Conservation (phyloP, 768 basidiomycete species). For the Lactifluus pinguis region DNA sequence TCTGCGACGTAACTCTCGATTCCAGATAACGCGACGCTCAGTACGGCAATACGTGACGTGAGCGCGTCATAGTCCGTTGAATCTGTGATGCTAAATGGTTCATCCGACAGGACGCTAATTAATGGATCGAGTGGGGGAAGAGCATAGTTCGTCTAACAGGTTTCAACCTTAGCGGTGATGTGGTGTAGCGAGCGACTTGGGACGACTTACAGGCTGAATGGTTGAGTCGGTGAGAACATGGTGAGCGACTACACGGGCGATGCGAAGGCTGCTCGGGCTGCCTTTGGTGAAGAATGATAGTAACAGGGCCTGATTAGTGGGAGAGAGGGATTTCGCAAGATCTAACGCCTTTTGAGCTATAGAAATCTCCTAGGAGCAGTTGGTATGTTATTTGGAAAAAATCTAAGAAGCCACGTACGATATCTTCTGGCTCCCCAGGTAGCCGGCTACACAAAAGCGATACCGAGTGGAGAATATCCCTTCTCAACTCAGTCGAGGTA, state of each 20-base stretch:
- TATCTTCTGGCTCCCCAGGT: constrained; percentile 23
- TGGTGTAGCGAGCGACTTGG: constrained; percentile 6
- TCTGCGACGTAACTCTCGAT: constrained; percentile 46
- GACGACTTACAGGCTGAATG: neutral
- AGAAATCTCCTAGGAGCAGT: constrained; percentile 33
- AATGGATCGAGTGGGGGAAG: constrained; percentile 46
- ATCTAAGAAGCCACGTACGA: neutral
- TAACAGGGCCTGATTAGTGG: constrained; percentile 42
- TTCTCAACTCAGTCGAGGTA: constrained; percentile 35
- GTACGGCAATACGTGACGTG: constrained; percentile 43
- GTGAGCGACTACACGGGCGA: constrained; percentile 52
- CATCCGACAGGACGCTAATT: constrained; percentile 43
- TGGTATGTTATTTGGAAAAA: neutral
- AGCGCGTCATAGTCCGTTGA: constrained; percentile 52
- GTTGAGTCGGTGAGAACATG: constrained; percentile 33
- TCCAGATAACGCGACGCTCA: constrained; percentile 51
- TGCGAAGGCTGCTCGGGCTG: constrained; percentile 39
- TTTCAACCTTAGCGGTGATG: neutral
- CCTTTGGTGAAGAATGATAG: constrained; percentile 45
- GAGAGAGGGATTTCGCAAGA: constrained; percentile 33
- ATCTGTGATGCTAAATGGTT: constrained; percentile 16
- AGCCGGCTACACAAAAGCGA: constrained; percentile 39
- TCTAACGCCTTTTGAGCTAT: constrained; percentile 39
- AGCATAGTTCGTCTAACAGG: constrained; percentile 25
- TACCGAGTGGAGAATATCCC: constrained; percentile 39